These are phyloP conservation scores for Yamadazyma ubonensis DNA, from an alignment of 805 yeast species.

Conservation along the genomic window DNA sequence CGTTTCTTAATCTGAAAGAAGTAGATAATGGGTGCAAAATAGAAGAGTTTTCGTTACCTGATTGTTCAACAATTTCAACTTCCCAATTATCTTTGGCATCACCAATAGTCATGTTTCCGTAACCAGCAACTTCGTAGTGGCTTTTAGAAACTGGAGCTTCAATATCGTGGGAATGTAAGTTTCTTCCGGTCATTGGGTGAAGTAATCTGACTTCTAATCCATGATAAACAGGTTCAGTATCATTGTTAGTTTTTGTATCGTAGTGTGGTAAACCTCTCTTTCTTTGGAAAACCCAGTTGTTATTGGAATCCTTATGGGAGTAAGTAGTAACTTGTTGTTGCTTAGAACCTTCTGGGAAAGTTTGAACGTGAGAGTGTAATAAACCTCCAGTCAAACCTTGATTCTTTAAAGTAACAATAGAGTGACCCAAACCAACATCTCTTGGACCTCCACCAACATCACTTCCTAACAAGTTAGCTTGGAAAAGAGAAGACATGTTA, in stretches of 20 bases:
- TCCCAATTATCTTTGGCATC: constrained; percentile 78
- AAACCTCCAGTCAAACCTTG: constrained; percentile 46
- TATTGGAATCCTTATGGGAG: constrained; percentile 46
- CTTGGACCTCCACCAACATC: constrained; percentile 66
- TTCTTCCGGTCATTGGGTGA: constrained; percentile 62
- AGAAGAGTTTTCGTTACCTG: constrained; percentile 50
- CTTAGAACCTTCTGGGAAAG: constrained; percentile 47
- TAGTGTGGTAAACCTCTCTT: constrained; percentile 40
- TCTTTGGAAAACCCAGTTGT: constrained; percentile 49
- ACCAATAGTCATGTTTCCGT: constrained; percentile 64
- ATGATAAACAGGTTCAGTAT: constrained; percentile 46
- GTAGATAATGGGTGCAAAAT: constrained; percentile 79
- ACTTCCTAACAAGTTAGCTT: constrained; percentile 70
- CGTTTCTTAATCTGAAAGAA: constrained; percentile 72
- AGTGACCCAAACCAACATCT: constrained; percentile 57
- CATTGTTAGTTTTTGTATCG: constrained; percentile 28
- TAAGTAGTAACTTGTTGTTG: constrained; percentile 50
- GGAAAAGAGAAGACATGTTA: constrained; percentile 76
- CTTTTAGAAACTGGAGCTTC: constrained; percentile 58
- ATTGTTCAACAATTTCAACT: constrained; percentile 64
- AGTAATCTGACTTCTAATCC: constrained; percentile 62
- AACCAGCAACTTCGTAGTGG: constrained; percentile 67
- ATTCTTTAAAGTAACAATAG: constrained; percentile 39
- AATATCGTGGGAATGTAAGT: constrained; percentile 70
- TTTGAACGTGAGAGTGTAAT: constrained; percentile 47